These are phyloP conservation scores for Podospora pseudopauciseta DNA, from an alignment of 495 filamentous ascomycete species.

Conservation along the genomic window DNA sequence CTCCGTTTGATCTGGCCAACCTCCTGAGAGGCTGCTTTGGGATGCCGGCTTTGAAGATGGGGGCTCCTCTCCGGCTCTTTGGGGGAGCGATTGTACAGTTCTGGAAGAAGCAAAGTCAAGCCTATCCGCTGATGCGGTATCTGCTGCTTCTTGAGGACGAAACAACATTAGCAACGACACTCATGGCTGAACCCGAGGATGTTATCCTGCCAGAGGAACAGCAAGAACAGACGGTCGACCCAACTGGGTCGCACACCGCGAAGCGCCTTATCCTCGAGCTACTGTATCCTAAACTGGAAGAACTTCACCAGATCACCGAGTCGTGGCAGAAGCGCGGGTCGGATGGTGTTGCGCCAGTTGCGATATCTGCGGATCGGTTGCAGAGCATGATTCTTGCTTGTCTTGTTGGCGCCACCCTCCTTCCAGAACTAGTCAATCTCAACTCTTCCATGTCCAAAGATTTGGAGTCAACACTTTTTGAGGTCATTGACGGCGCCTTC, in stretches of 20 bases:
- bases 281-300: constrained; percentile 45
- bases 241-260: constrained; percentile 38
- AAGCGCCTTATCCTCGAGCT: constrained; percentile 49
- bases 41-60: constrained; percentile 25
- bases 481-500: constrained; percentile 33
- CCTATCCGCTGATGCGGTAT: constrained; percentile 35
- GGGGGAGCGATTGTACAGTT: constrained; percentile 38
- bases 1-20: constrained; percentile 41
- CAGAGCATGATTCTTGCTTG: constrained; percentile 46
- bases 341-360: constrained; percentile 39
- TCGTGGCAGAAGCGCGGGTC: constrained; percentile 42
- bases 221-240: constrained; percentile 26
- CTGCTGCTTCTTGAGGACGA: constrained; percentile 38
- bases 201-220: constrained; percentile 12
- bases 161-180: background rate
- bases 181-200: background rate
- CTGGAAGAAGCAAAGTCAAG: constrained; percentile 29
- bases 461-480: constrained; percentile 35
- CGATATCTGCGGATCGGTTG: constrained; percentile 40
- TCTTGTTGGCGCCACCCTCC: constrained; percentile 39
- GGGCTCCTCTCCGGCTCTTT: constrained; percentile 31
- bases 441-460: constrained; percentile 41
- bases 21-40: constrained; percentile 47
- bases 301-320: constrained; percentile 36
- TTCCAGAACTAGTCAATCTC: constrained; percentile 40